These are phyloP conservation scores for Saccharomyces hybrid DNA, from an alignment of 1,139 yeast genomes.

Conservation along the genomic window DNA sequence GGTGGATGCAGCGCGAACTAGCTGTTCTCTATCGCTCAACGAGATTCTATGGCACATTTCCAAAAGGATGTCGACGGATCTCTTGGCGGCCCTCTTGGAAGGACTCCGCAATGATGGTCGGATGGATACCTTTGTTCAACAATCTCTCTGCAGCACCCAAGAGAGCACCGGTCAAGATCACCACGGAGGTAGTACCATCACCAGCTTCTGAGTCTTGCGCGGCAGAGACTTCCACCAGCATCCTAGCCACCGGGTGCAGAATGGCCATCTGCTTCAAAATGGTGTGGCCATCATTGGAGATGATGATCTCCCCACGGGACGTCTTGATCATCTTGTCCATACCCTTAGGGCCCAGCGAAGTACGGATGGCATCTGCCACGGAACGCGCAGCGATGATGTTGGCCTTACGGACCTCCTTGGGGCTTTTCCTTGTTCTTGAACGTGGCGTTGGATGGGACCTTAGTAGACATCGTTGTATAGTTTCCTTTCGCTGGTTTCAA, in stretches of 20 bases:
- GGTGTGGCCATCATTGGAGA: constrained; percentile 97
- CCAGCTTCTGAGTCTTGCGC: constrained; percentile 99
- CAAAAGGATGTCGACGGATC: constrained; percentile 76
- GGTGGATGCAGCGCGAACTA: constrained; percentile 88
- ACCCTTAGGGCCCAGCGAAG: constrained; percentile 96
- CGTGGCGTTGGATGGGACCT: constrained; percentile 68
- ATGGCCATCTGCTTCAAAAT: constrained; percentile 96
- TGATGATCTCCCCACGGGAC: constrained; percentile 82
- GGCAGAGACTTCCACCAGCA: constrained; percentile 94
- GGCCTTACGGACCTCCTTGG: constrained; percentile 87
- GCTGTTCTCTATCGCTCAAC: constrained; percentile 67
- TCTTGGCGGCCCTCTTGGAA: constrained; percentile 88
- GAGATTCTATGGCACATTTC: constrained; percentile 79
- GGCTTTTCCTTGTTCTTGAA: constrained; percentile 96
- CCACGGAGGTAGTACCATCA: constrained; percentile 97
- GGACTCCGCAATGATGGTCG: constrained; percentile 88
- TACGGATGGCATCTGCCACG: constrained; percentile 95
- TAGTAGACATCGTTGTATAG: constrained; percentile 19
- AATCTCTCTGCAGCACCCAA: constrained; percentile 91
- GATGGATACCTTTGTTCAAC: constrained; percentile 87
- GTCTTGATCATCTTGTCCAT: constrained; percentile 99
- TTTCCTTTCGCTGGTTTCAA: background rate
- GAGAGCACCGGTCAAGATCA: constrained; percentile 87
- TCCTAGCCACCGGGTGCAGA: constrained; percentile 94
- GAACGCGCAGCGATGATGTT: constrained; percentile 95